Conservation (phyloP, 169 alveolate species). For the Besnoitia besnoiti region DNA sequence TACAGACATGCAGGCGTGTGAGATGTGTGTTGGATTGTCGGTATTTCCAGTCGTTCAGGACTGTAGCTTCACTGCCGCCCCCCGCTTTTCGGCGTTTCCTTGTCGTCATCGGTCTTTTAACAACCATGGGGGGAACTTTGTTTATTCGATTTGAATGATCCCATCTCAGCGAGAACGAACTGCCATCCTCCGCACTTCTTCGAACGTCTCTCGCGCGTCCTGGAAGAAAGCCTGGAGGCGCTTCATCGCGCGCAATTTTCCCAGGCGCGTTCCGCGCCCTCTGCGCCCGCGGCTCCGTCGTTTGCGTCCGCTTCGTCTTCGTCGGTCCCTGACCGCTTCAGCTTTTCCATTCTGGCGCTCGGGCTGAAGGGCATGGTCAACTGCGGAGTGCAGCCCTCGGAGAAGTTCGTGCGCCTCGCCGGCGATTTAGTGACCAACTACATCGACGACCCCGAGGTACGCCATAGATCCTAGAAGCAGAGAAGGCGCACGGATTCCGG, state of each 20-base stretch:
- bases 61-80: too few species aligned
- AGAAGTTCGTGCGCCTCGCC: not conserved
- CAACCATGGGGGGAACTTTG: too few species aligned
- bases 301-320: not conserved
- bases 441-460: not conserved
- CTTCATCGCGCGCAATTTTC: not conserved
- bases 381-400: not conserved
- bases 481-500: not conserved
- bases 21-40: too few species aligned
- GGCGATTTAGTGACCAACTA: not conserved
- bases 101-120: too few species aligned
- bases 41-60: too few species aligned
- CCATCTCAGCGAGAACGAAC: not conserved
- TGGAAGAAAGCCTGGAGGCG: not conserved
- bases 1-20: not conserved
- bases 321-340: not conserved
- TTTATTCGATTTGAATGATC: too few species aligned
- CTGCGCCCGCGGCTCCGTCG: not conserved
- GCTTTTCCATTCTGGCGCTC: conserved; percentile 10
- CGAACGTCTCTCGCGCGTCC: not conserved
- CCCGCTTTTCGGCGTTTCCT: too few species aligned
- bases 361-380: conserved; percentile 10
- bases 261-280: not conserved
- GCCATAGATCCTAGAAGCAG: not conserved
- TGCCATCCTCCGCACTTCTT: not conserved